These are phyloP conservation scores for Ogataea zsoltii DNA, from an alignment of 805 yeast genomes.

Conservation along the genomic window DNA sequence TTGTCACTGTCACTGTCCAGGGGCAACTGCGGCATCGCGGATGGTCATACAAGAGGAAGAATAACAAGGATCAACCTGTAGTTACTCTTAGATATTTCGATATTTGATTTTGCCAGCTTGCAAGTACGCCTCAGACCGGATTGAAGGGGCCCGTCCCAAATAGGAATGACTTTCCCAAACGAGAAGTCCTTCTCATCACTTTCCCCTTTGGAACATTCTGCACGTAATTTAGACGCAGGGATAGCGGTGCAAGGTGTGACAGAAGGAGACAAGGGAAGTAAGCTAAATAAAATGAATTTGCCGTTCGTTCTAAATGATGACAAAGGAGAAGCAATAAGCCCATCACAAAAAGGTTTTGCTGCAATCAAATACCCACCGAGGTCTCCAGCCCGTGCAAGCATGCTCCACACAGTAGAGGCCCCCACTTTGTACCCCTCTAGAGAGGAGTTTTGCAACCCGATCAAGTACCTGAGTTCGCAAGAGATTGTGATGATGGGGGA, in stretches of 20 bases:
- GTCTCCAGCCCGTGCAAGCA: conserved; percentile 5
- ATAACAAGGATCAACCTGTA: not conserved
- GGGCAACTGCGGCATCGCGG: conserved; percentile 7
- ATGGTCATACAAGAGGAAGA: not conserved
- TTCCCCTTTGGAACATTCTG: not conserved
- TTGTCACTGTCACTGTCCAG: conserved; percentile 24
- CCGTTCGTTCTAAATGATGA: no score
- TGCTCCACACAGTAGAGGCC: conserved; percentile 37
- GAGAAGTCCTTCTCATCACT: not conserved
- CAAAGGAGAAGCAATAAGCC: no score
- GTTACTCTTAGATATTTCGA: no score
- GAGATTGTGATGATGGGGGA: conserved; percentile 44
- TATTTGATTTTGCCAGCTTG: conserved; percentile 6
- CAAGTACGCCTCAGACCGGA: conserved; percentile 1
- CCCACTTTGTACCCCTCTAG: conserved; percentile 48
- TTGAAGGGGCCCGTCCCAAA: no score
- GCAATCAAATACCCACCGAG: no score
- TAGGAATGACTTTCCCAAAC: not conserved
- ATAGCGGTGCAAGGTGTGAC: no score
- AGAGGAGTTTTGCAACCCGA: conserved; percentile 51
- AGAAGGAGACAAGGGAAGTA: no score
- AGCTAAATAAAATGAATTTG: no score
- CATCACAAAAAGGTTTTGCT: no score
- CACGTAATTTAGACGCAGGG: not conserved
- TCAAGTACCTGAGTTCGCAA: conserved; percentile 44